Base-by-base conservation (phyloP, 1,139 yeast species). In the Fermentozyma sake region DNA sequence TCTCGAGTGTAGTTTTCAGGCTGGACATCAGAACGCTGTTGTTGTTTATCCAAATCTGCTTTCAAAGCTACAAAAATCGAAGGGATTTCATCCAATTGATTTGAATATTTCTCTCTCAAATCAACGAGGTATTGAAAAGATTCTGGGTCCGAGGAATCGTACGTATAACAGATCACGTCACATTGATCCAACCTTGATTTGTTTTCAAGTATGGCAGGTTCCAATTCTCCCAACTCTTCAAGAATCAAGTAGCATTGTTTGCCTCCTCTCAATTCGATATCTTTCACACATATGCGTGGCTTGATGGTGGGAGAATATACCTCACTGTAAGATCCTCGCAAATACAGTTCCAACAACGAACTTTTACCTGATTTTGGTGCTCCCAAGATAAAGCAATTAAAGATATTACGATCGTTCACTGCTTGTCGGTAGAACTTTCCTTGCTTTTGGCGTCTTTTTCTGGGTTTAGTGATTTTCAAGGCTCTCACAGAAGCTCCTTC, bases 81-180 rank as follows among this genome's bases (percentile, higher is more conserved):
- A 0, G 98, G 98, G 3, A 89, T 61, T 30, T 76, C 76, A 43
- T 77, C 79, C 21, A 89, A 58, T 10, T 42, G 28, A n/a, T 63
- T 60, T 0, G 76, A 71, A 44, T 80, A 76, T 35, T 65, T 69
- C 25, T 67, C 61, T 14, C 87, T 62, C 15, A 87, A 55, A 16
- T 83, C 82, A 16, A 83, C 80, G 31, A 89, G 60, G 48, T 84
- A 79, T 30, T 87, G 85, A 54, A 91, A 91, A 28, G 95, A 84
- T 31, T 89, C 95, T 0, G 98, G 96, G 48, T 91, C 96, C 1
- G 96, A 81, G 0, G 96, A 86, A 52, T 91, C 98, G 52, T 91
- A 91, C 0, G 87, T 73, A 47, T 83, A 72, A 52, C 97, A 91
- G 2, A 91, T 56, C 2, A 87, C 95, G 52, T 91, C 98, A 55